Conservation (phyloP, 2,329 filamentous ascomycete genomes). For the Colletotrichum abscissum region DNA sequence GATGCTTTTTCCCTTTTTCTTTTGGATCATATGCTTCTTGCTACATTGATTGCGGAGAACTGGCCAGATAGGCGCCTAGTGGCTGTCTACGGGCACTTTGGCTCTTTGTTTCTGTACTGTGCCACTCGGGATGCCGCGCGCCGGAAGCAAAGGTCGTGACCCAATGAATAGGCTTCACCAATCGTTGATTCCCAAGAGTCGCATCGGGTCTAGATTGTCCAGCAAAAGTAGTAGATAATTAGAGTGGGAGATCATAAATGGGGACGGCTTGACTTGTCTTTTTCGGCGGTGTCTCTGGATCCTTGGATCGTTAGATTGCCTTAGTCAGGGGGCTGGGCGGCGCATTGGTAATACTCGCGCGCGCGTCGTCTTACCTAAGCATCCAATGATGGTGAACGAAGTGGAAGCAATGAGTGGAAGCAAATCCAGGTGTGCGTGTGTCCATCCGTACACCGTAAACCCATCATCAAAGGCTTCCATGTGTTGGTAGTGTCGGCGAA, state of each 20-base stretch:
- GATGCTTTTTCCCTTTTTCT: neutral
- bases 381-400: neutral
- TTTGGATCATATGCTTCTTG: neutral
- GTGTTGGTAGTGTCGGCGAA: constrained; percentile 11
- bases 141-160: neutral
- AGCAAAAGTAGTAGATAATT: neutral
- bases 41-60: neutral
- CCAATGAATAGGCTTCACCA: neutral
- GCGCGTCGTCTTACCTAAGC: neutral
- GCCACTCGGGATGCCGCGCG: neutral
- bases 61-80: neutral
- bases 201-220: neutral
- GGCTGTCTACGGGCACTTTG: neutral
- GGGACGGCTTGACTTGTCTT: neutral
- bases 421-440: neutral
- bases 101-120: neutral
- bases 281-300: neutral
- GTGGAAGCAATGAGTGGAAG: neutral
- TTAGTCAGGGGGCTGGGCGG: constrained; percentile 17
- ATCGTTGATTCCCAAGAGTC: neutral
- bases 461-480: neutral
- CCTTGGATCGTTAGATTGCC: neutral
- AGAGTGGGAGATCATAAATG: neutral
- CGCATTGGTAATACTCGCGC: constrained; percentile 32
- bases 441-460: neutral